phyloP scores from a whole-genome alignment of 2,329 filamentous ascomycete species.

The Arthrobotrys musiformis region DNA sequence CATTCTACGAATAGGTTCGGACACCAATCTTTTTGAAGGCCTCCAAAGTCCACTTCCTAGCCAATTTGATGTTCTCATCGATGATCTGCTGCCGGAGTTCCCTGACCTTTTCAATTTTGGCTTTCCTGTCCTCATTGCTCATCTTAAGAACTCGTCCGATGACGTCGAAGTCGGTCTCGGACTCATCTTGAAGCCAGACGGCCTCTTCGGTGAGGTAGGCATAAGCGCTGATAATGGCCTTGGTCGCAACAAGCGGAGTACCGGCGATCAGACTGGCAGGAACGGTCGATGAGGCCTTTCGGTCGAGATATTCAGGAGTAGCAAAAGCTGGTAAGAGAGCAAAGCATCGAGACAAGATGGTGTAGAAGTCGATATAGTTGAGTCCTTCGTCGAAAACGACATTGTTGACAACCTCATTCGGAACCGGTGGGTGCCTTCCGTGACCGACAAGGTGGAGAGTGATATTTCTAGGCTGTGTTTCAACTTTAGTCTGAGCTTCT shows the following conservation, averaged over 20 bases:
- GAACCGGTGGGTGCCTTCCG: constrained; percentile 58
- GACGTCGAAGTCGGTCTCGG: constrained; percentile 60
- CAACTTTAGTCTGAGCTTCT: constrained; percentile 32
- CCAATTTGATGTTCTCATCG: constrained; percentile 80
- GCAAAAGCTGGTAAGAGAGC: constrained; percentile 60
- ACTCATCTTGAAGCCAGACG: constrained; percentile 59
- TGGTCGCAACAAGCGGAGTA: constrained; percentile 58
- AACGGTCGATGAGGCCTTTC: constrained; percentile 59
- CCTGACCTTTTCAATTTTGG: constrained; percentile 80
- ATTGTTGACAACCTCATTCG: constrained; percentile 55
- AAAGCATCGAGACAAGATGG: constrained; percentile 58
- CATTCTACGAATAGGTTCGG: constrained; percentile 21
- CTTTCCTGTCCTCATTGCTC: constrained; percentile 69
- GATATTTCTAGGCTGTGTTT: constrained; percentile 43
- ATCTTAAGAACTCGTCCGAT: constrained; percentile 59
- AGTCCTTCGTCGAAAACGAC: constrained; percentile 59
- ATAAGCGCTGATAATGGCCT: constrained; percentile 59
- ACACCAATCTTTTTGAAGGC: constrained; percentile 56
- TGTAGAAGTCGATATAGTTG: constrained; percentile 60
- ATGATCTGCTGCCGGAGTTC: constrained; percentile 76
- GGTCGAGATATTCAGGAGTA: constrained; percentile 58
- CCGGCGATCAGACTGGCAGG: constrained; percentile 60
- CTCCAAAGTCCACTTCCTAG: constrained; percentile 75
- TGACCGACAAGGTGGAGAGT: constrained; percentile 59
- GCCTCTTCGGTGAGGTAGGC: constrained; percentile 59